Evolutionary conservation across 2,329 filamentous ascomycete genomes (phyloP).

Genomic region (Fusarium sp.): DNA sequence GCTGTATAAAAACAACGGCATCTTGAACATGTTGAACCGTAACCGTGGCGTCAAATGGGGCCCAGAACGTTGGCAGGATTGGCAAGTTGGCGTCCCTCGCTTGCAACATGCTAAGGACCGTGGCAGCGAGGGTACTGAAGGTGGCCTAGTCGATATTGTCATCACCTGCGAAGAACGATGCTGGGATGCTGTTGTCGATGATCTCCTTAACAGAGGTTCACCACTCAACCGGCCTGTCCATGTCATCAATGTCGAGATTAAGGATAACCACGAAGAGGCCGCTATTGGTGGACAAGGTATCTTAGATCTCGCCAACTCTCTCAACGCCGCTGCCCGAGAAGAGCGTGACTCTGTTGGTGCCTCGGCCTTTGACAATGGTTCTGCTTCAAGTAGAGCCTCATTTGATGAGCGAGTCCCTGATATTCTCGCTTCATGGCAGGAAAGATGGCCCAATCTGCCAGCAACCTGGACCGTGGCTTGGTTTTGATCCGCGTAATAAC

Average conservation of each 20-base stretch:
- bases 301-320: constrained; percentile 85
- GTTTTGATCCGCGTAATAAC: constrained; percentile 69
- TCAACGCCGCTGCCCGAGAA: constrained; percentile 84
- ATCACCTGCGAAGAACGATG: constrained; percentile 98
- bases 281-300: constrained; percentile 91
- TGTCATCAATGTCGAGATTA: constrained; percentile 98
- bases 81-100: constrained; percentile 87
- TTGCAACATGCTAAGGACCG: constrained; percentile 81
- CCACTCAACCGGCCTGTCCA: constrained; percentile 94
- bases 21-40: constrained; percentile 94
- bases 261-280: constrained; percentile 97
- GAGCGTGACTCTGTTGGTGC: constrained; percentile 77
- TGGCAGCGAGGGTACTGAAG: constrained; percentile 84
- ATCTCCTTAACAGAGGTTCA: constrained; percentile 86
- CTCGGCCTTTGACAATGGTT: constrained; percentile 76
- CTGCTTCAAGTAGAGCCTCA: constrained; percentile 73
- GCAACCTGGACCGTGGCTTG: constrained; percentile 95
- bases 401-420: constrained; percentile 97
- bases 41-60: constrained; percentile 95
- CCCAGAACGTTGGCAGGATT: constrained; percentile 98
- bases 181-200: constrained; percentile 97
- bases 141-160: constrained; percentile 90
- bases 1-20: constrained; percentile 90
- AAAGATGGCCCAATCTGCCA: constrained; percentile 90
- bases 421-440: constrained; percentile 92